These are phyloP conservation scores for Pythium rhizo-oryzae DNA, from an alignment of 352 stramenopile species.

Conservation along the genomic window DNA sequence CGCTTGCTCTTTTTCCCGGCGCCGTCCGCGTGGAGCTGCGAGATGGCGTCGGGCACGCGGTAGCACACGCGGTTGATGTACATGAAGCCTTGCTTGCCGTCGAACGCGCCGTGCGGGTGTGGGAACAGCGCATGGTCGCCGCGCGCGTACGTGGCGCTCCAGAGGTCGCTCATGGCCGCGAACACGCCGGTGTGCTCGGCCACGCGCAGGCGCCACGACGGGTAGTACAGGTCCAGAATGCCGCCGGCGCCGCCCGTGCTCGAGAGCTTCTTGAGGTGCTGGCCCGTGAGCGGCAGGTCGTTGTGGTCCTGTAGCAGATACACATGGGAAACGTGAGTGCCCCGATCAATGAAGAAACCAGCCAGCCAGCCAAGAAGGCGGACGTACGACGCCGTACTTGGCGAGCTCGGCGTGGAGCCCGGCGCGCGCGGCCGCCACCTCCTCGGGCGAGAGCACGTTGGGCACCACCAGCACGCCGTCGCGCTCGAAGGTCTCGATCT, in stretches of 20 bases:
- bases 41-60: slow-evolving; percentile 67
- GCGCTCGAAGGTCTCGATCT: slow-evolving; percentile 66
- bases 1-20: slow-evolving; percentile 62
- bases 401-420: slow-evolving; percentile 68
- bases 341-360: neutral
- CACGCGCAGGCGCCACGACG: slow-evolving; percentile 83
- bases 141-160: slow-evolving; percentile 70
- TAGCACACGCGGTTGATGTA: slow-evolving; percentile 90
- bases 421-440: slow-evolving; percentile 53
- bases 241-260: slow-evolving; percentile 87
- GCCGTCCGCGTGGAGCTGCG: slow-evolving; percentile 55
- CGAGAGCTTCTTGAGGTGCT: slow-evolving; percentile 80
- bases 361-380: neutral
- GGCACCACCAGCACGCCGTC: slow-evolving; percentile 77
- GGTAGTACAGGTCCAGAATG: slow-evolving; percentile 91
- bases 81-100: slow-evolving; percentile 76
- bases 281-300: slow-evolving; percentile 61
- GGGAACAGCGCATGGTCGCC: slow-evolving; percentile 27
- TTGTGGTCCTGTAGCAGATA: slow-evolving; percentile 47
- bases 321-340: neutral
- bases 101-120: slow-evolving; percentile 74
- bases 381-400: slow-evolving; percentile 72
- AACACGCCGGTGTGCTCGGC: slow-evolving; percentile 75
- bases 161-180: slow-evolving; percentile 83
- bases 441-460: slow-evolving; percentile 60